Base-by-base conservation (phyloP, 106 monocot genomes). In the Allium cepa region DNA sequence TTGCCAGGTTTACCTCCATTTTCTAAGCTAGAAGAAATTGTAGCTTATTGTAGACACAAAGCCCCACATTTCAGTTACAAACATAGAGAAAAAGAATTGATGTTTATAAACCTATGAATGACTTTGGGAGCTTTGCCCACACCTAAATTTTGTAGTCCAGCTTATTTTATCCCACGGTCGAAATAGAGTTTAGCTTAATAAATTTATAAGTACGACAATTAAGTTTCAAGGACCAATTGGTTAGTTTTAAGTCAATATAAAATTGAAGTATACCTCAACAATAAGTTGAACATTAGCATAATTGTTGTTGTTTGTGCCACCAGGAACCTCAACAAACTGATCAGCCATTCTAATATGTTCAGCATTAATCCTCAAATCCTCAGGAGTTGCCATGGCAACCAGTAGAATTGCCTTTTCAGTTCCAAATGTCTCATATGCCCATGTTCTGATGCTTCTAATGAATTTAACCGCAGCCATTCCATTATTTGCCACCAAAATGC, bases 221-320 rank as follows among this genome's bases (percentile, higher is more conserved):
- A 15, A 11, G 15, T 55, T 11, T 11, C 11, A 55, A 55, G 0
- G 11, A 6, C 53, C 53, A 6, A 55, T 1, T 55, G 15, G 53
- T 55, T 55, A 3, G 11, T 15, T 4, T 55, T 12, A 55, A 55
- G 7, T 12, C 8, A 12, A 27, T 51, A 11, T 22, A 47, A 10
- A 49, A 65, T 49, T 10, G 63, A 13, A 72, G 66, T 79, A 45
- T 60, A 99, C 99, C 99, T 90, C 99, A 26, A 93, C 87, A 62
- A 99, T 99, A n/a, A 93, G 84, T 73, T 99, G 99, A 76, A 99
- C 99, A 80, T 99, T 99, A 9, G 99, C 99, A 85, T 99, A 99
- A 57, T 99, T 99, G 47, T 99, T 99, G 52, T 99, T 99, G 69
- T 99, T 99, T 9, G 99, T 99, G 59, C 99, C 99, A 2, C 99